Evolutionary conservation across 208 protist species (phyloP), one percentile per base, ranked within the genome.

Genomic region (Strigomonas oncopelti): DNA sequence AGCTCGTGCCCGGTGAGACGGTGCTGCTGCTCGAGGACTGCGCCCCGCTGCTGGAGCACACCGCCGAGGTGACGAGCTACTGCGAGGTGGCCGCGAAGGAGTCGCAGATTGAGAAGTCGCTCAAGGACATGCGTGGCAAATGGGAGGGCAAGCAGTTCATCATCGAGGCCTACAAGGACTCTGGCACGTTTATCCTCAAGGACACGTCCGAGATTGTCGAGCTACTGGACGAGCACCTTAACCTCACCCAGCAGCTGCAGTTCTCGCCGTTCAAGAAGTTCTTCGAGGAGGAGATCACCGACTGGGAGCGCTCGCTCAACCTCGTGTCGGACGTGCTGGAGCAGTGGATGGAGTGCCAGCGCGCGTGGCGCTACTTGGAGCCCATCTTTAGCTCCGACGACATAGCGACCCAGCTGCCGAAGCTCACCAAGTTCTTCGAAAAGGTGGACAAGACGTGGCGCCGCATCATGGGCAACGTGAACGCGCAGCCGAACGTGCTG

Each of bases 11-110:
- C 0, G 90, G 92, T 22, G 86, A 93, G 55, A 95, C 88, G 9
- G 80, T 96, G 54, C 83, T 94, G 65, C 65, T 98, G 18, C 61
- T 96, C 18, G 75, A 88, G 51, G 93, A 97, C 78, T 91, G 87
- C 71, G 78, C 82, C 36, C 82, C 83, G 24, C 62, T 98, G 32
- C 73, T 98, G 42, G 76, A 63, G 24, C 83, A 94, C 78, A 92
- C 81, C 61, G 88, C 91, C 13, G 77, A 87, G 36, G 97, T 99
- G 73, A 80, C 93, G 16, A 93, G 93, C 72, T 88, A 88, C 63
- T 97, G 93, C 77, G 97, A 98, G 72, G 86, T 97, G 13, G 97
- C 97, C n/a, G 93, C 84, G 32, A 98, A 98, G 84, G 97, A 99
- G 77, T 97, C 89, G 76, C 87, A 90, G 75, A 98, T 99, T 77